Conservation (phyloP, 1,139 yeast genomes). For the Kurtzmaniella quercitrusa region DNA sequence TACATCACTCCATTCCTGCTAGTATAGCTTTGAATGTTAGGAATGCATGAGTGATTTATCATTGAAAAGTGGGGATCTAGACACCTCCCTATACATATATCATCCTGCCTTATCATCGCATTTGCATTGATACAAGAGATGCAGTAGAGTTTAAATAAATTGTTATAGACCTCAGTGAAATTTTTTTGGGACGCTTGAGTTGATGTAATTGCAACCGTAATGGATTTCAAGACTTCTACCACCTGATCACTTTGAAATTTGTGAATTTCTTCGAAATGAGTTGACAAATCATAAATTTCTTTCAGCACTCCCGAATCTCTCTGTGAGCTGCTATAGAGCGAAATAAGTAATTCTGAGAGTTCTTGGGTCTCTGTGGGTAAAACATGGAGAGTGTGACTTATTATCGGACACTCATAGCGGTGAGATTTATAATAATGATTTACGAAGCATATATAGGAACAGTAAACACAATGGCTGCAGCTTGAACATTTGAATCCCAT, state of each 20-base stretch:
- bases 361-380: background rate
- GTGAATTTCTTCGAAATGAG: background rate
- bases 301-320: background rate
- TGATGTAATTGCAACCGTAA: background rate
- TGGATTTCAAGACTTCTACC: slow-evolving; percentile 4
- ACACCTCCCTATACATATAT: slow-evolving; percentile 25
- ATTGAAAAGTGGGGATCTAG: slow-evolving; percentile 34
- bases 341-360: background rate
- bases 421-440: slow-evolving; percentile 11
- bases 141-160: slow-evolving; percentile 9
- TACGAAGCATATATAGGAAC: slow-evolving; percentile 10
- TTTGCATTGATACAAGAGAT: slow-evolving; percentile 22
- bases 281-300: background rate
- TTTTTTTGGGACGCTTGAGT: background rate
- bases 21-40: slow-evolving; percentile 24
- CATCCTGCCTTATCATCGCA: slow-evolving; percentile 16
- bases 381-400: background rate
- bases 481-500: slow-evolving; percentile 8
- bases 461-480: slow-evolving; percentile 12
- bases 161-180: background rate
- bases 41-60: slow-evolving; percentile 28
- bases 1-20: slow-evolving; percentile 10
- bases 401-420: background rate
- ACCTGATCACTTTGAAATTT: background rate
- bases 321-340: background rate